Percentiles rank a stretch among this genome's conserved stretches.
Conservation (phyloP, 1,284 basidiomycete species). For the Ustilago bromivora region DNA sequence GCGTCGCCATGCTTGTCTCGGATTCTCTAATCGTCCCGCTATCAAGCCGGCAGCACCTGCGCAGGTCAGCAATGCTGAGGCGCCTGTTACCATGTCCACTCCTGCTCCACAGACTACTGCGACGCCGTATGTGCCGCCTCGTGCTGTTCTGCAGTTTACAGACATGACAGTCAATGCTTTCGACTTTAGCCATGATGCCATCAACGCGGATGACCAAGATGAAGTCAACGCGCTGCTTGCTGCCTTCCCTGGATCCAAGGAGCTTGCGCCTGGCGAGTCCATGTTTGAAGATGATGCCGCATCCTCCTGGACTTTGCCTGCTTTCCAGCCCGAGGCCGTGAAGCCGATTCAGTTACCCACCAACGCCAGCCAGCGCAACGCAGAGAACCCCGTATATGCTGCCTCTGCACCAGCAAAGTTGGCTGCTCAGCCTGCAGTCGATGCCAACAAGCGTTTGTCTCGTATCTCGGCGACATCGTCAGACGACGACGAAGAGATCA, state of each 20-base stretch:
- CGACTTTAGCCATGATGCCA: constrained; percentile 12
- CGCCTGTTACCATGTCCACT: not conserved
- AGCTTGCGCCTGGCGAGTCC: constrained; percentile 43
- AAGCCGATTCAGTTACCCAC: not conserved
- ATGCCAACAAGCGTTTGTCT: constrained; percentile 14
- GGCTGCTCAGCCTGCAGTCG: not conserved
- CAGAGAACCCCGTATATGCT: not conserved
- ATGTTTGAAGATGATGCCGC: constrained; percentile 37
- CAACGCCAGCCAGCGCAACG: not conserved
- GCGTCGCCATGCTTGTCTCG: constrained; percentile 46
- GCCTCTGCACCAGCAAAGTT: not conserved
- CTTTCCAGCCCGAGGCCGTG: constrained; percentile 25
- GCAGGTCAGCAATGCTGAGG: not conserved
- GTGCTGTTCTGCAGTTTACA: constrained; percentile 13
- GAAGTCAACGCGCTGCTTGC: constrained; percentile 47
- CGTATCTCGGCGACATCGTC: constrained; percentile 19
- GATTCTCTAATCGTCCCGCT: constrained; percentile 36
- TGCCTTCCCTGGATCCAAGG: constrained; percentile 53
- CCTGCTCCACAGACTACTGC: constrained; percentile 5
- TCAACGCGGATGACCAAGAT: constrained; percentile 26
- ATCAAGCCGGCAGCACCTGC: constrained; percentile 16
- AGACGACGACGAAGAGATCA: constrained; percentile 44
- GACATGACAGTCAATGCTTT: constrained; percentile 13
- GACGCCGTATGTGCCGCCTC: constrained; percentile 23
- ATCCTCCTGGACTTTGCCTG: constrained; percentile 26